Conservation (phyloP, 257 asterid species). For the Nicotiana undulata region DNA sequence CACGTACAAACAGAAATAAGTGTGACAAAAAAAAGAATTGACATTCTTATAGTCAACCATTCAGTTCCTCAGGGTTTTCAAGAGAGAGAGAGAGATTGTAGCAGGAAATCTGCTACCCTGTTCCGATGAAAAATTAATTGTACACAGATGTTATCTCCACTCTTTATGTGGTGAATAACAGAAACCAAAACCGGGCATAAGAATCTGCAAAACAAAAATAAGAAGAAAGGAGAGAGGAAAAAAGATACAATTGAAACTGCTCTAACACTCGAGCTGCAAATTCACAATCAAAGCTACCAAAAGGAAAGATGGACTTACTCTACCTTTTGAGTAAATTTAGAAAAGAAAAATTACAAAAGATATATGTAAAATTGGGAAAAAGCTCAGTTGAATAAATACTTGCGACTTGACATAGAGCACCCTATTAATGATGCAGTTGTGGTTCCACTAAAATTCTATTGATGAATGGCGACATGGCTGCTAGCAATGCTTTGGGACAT, state of each 20-base stretch:
- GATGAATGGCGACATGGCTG: slow-evolving; percentile 79
- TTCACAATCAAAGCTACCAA: slow-evolving; percentile 24
- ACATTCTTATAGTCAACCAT: background rate
- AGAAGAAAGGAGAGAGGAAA: background rate
- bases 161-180: slow-evolving; percentile 3
- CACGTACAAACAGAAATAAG: background rate
- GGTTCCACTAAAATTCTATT: slow-evolving; percentile 43
- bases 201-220: background rate
- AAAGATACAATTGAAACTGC: slow-evolving; percentile 2
- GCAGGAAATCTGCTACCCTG: slow-evolving; percentile 1
- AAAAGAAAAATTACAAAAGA: slow-evolving; percentile 20
- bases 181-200: background rate
- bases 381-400: slow-evolving; percentile 9
- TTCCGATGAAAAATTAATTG: background rate
- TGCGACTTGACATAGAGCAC: slow-evolving; percentile 1
- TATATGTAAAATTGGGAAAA: background rate
- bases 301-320: slow-evolving; percentile 45
- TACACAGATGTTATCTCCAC: background rate
- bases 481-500: slow-evolving; percentile 92
- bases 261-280: slow-evolving; percentile 12
- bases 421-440: slow-evolving; percentile 40
- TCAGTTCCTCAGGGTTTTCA: background rate
- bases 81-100: background rate
- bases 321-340: slow-evolving; percentile 21
- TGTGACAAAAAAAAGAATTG: background rate